Evolutionary conservation across 78 protist genomes (phyloP), one percentile per base, ranked within the genome.

Genomic region (Creolimax fragrantissima): DNA sequence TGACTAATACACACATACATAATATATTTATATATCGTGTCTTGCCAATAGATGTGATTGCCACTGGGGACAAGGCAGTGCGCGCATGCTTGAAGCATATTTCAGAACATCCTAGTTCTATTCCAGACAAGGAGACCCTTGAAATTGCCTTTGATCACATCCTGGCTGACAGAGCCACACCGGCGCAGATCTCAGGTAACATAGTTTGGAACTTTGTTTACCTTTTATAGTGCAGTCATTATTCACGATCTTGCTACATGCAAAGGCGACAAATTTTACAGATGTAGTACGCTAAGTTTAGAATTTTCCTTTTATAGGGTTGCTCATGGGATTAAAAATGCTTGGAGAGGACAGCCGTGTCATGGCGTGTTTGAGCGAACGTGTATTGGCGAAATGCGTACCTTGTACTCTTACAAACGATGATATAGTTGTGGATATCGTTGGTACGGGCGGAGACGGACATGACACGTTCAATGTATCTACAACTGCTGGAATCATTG

Each of bases 371-470:
- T 32, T 58, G 39, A 58, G 74, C 24, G 74, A 58, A 1, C 74
- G 74, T 58, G 74, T 58, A 24, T 24, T 58, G 74, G 74, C 74
- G 11, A 58, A 58, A 58, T 58, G 74, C 24, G 39, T 17, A 32
- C 74, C 74, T 17, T 58, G 74, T 58, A 58, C 74, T 32, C 74
- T 58, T 24, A 58, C 74, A 32, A 58, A n/a, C 43, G 39, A 5
- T 41, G 89, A n/a, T 5, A 45, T 35, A 11, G 89, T 90, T 58
- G 85, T 81, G 43, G 96, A 94, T 91, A 94, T 94, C 3, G 96
- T 94, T 4, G 96, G 96, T 84, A 94, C 96, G 5, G 96, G 96
- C 3, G 96, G 96, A 3, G 96, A 94, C 90, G 94, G 94, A 4
- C 86, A 42, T 11, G 94, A 92, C 94, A 88, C 96, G 3, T 90